Evolutionary conservation across 164 flowering plant species (phyloP).

Genomic region (Stephania cephalantha): DNA sequence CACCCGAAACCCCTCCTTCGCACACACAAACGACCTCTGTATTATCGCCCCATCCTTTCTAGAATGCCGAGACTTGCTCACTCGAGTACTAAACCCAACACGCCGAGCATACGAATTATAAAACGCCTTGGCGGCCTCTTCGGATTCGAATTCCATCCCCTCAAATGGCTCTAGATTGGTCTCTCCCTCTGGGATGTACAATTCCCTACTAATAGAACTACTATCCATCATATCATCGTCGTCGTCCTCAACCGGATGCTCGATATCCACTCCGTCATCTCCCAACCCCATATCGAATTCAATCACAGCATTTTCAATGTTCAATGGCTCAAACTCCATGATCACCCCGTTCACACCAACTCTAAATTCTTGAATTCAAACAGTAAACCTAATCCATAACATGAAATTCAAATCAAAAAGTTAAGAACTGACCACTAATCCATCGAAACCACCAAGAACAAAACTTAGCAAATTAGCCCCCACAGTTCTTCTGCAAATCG

Average conservation of each 20-base stretch:
- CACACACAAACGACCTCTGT: constrained; percentile 37
- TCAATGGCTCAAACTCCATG: constrained; percentile 26
- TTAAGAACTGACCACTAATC: constrained; percentile 11
- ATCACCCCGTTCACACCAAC: not conserved
- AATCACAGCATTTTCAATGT: constrained; percentile 25
- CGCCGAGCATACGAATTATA: constrained; percentile 46
- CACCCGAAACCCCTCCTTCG: constrained; percentile 39
- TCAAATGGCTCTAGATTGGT: constrained; percentile 33
- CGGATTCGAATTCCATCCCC: constrained; percentile 47
- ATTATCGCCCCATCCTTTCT: constrained; percentile 38
- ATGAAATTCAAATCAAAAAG: constrained; percentile 5
- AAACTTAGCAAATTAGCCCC: not conserved
- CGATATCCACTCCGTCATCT: constrained; percentile 25
- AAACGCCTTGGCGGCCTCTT: constrained; percentile 44
- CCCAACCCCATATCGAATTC: constrained; percentile 32
- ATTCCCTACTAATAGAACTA: constrained; percentile 10
- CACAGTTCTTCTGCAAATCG: not conserved
- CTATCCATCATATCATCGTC: constrained; percentile 18
- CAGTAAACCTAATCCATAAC: not conserved
- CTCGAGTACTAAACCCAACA: constrained; percentile 39
- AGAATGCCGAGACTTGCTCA: constrained; percentile 35
- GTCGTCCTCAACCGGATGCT: constrained; percentile 17
- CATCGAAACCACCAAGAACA: not conserved
- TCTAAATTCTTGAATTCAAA: not conserved
- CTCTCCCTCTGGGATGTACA: constrained; percentile 27